Conservation (phyloP, 495 filamentous ascomycete genomes). For the Aspergillus steynii region DNA sequence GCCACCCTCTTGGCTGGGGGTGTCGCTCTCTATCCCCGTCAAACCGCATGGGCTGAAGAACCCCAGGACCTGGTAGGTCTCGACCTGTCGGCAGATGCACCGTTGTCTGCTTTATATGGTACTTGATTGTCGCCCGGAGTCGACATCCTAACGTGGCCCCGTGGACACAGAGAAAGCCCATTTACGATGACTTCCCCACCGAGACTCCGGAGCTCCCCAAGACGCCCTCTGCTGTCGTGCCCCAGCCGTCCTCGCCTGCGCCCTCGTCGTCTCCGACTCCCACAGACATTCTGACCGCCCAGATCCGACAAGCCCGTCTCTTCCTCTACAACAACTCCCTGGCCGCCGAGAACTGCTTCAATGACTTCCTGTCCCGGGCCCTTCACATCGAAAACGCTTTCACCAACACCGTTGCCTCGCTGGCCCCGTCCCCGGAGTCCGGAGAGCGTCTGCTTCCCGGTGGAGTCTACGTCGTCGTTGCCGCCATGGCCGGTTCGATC, state of each 20-base stretch:
- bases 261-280: conserved; percentile 66
- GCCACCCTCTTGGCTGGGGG: conserved; percentile 53
- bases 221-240: conserved; percentile 26
- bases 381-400: conserved; percentile 76
- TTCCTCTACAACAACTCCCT: conserved; percentile 74
- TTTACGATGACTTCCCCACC: conserved; percentile 73
- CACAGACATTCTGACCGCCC: conserved; percentile 84
- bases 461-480: conserved; percentile 83
- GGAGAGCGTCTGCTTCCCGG: conserved; percentile 86
- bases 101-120: conserved; percentile 10
- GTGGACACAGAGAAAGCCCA: conserved; percentile 65
- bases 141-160: not conserved
- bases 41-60: conserved; percentile 57
- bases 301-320: conserved; percentile 78
- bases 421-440: conserved; percentile 79
- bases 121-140: not conserved
- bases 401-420: conserved; percentile 79
- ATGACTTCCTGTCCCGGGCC: conserved; percentile 68
- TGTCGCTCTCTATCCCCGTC: conserved; percentile 54
- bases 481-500: conserved; percentile 90
- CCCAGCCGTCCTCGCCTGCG: conserved; percentile 25
- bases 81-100: conserved; percentile 10
- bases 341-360: conserved; percentile 73
- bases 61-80: conserved; percentile 38
- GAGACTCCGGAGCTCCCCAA: conserved; percentile 39